These are phyloP conservation scores for Chaetomium sp. DNA, from an alignment of 2,329 filamentous ascomycete species.

Conservation along the genomic window DNA sequence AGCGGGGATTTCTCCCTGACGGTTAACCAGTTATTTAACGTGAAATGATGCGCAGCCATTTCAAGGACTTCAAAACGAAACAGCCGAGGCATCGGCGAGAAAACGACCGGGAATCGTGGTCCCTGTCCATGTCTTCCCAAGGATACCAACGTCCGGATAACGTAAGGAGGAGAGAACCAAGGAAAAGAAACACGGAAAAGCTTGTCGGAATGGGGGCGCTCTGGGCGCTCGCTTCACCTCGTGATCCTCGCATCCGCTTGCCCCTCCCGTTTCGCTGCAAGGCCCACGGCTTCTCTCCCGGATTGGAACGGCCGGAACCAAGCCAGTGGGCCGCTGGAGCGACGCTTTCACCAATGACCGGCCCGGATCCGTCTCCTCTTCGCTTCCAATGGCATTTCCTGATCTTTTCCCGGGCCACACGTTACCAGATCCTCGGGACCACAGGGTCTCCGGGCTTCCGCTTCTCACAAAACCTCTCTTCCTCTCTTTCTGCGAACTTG, in stretches of 20 bases:
- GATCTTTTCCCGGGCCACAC: conserved; percentile 5
- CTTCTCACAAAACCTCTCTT: background rate
- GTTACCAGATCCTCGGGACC: conserved; percentile 17
- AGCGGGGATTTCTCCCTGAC: too few species aligned
- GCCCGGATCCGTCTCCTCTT: background rate
- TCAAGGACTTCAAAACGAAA: too few species aligned
- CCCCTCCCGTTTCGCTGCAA: conserved; percentile 5
- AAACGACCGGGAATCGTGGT: too few species aligned
- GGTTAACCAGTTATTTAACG: too few species aligned
- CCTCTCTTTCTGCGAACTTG: background rate
- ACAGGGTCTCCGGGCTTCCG: background rate
- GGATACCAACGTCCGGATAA: too few species aligned
- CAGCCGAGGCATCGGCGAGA: too few species aligned
- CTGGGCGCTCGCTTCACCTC: background rate
- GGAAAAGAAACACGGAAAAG: too few species aligned
- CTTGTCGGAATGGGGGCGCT: too few species aligned
- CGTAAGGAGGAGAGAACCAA: too few species aligned
- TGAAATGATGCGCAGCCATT: too few species aligned
- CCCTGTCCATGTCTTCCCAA: too few species aligned
- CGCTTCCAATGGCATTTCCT: conserved; percentile 6
- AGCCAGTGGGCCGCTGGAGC: conserved; percentile 1
- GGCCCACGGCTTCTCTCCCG: background rate
- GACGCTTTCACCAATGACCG: conserved; percentile 6
- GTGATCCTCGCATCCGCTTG: conserved; percentile 5
- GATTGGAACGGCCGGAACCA: background rate